Evolutionary conservation across 176 grass and related monocot genomes (phyloP).

Genomic region (Zoysia pacifica): DNA sequence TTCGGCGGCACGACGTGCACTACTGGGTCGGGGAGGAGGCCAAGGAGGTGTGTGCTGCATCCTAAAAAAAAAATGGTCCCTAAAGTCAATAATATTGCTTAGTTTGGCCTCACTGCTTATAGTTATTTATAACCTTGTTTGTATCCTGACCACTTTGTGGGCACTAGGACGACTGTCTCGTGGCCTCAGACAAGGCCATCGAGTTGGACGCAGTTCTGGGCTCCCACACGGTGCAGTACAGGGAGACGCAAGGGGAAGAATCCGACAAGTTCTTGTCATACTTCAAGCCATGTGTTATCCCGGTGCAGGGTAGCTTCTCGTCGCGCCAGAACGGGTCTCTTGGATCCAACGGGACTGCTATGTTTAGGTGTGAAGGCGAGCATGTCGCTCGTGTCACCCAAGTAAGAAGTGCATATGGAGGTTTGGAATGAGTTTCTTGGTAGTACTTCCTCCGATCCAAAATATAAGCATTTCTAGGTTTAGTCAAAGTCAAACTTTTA

Average conservation of each 20-base stretch:
- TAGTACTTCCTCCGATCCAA: no score
- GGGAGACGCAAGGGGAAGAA: conserved; percentile 77
- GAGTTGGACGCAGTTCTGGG: conserved; percentile 78
- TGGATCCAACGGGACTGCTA: conserved; percentile 37
- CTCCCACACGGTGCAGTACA: conserved; percentile 72
- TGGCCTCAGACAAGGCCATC: conserved; percentile 73
- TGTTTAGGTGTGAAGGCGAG: conserved; percentile 84
- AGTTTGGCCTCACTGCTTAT: conserved; percentile 7
- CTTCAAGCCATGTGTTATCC: conserved; percentile 89
- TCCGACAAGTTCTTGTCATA: conserved; percentile 89
- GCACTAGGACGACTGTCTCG: conserved; percentile 61
- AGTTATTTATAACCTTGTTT: conserved; percentile 27
- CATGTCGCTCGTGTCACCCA: conserved; percentile 74
- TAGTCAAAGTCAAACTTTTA: no score
- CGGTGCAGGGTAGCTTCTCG: conserved; percentile 58
- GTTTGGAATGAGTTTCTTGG: background rate
- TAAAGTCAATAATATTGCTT: conserved; percentile 3
- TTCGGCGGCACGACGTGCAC: conserved; percentile 63
- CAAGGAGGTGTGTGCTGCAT: conserved; percentile 53
- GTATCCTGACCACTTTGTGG: conserved; percentile 21
- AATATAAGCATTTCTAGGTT: no score
- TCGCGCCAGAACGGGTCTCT: conserved; percentile 39
- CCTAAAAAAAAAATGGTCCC: background rate
- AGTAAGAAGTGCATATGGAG: conserved; percentile 42
- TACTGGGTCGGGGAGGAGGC: conserved; percentile 85